phyloP scores from a whole-genome alignment of 2,329 filamentous ascomycete species.

The Fusarium concolor region DNA sequence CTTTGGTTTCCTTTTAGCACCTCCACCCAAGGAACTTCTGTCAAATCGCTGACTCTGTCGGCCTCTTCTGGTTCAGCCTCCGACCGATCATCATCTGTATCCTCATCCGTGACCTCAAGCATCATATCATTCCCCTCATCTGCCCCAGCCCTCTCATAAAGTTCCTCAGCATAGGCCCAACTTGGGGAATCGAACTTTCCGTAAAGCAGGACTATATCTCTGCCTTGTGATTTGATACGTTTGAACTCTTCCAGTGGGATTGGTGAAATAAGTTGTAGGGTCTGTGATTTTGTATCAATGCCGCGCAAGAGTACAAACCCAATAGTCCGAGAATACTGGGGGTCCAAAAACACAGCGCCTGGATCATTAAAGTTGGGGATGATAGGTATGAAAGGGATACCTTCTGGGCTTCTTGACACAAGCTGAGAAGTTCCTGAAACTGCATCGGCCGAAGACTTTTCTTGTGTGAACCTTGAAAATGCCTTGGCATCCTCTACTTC shows the following conservation, averaged over 20 bases:
- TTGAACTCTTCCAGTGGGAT: conserved; percentile 57
- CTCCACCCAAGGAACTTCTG: conserved; percentile 69
- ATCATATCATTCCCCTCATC: conserved; percentile 48
- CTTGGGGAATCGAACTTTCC: conserved; percentile 76
- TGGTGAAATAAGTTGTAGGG: conserved; percentile 75
- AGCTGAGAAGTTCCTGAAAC: not conserved
- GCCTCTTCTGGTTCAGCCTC: conserved; percentile 47
- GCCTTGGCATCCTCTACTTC: conserved; percentile 66
- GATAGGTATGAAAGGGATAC: conserved; percentile 69
- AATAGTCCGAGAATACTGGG: conserved; percentile 67
- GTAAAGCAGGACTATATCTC: conserved; percentile 71
- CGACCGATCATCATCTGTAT: conserved; percentile 50
- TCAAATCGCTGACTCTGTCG: conserved; percentile 37
- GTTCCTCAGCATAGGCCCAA: conserved; percentile 76
- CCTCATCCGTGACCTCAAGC: conserved; percentile 51
- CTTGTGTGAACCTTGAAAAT: conserved; percentile 52
- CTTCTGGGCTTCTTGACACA: conserved; percentile 55
- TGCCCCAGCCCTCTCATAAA: conserved; percentile 56
- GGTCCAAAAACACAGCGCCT: conserved; percentile 63
- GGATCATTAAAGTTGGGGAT: conserved; percentile 57
- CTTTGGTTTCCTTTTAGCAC: conserved; percentile 65
- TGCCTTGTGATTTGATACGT: conserved; percentile 55
- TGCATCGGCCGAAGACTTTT: not conserved
- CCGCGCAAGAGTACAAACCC: conserved; percentile 77
- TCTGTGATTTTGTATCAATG: conserved; percentile 66